Evolutionary conservation across 179 eudicot genomes (phyloP), one percentile per base, ranked within the genome.

Genomic region (Nepenthes alata): DNA sequence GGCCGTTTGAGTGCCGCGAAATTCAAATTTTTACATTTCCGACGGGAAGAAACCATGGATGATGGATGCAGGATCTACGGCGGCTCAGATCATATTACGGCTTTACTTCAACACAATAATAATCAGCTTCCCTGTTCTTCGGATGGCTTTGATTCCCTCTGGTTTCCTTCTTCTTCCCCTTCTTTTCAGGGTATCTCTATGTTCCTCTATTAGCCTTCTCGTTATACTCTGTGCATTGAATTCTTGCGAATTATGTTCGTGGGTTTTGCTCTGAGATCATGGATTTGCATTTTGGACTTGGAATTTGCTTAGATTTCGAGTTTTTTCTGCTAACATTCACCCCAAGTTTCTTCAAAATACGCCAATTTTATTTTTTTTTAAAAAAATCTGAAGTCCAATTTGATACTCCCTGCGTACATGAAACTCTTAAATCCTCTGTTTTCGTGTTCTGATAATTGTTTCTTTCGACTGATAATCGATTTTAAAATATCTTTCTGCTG

Each of bases 71-170:
- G 55, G 35, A 64, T 66, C 10, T 77, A 14, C 35, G 71, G 59
- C 52, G 72, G 59, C 56, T 62, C 74, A 52, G 55, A 52, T 39
- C 53, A 55, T 25, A 67, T 66, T 61, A 67, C 41, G 25, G 60
- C 59, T 67, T 50, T 60, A 49, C 64, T 75, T 53, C 76, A 70
- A 59, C 2, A 52, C 5, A 52, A 16, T 52, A 61, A 47, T 44
- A 58, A 76, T 55, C 68, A 9, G 9, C 59, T 63, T 60, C 67
- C 77, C 38, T 58, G 55, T 55, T 59, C 81, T 60, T 64, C 77
- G 48, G 67, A 75, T 16, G 67, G 62, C 60, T 70, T 78, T 47
- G 78, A 78, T 13, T 70, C 82, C 54, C 74, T 78, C 47, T 81
- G 85, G 85, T 45, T 71, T 66, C 55, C 79, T 48, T 49, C 47